Evolutionary conservation across 2,329 filamentous ascomycete genomes (phyloP).

Genomic region (Venturiaceae sp.): DNA sequence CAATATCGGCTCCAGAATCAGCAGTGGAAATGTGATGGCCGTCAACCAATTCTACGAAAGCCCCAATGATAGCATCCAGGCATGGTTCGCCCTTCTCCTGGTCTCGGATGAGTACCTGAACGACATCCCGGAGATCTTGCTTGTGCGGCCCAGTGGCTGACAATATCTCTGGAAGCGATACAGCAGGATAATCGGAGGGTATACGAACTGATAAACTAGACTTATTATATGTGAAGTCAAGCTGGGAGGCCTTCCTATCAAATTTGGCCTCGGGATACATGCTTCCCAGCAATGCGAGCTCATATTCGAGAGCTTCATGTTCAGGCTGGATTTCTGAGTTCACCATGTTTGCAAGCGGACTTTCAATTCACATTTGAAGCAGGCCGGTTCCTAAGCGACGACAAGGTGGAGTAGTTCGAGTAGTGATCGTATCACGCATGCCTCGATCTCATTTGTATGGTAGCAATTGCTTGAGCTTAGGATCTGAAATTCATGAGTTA

Average conservation of each 20-base stretch:
- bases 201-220: conserved; percentile 26
- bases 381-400: too few relatives aligned
- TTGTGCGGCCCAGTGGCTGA: conserved; percentile 24
- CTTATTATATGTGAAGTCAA: conserved; percentile 23
- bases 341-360: background rate
- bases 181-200: conserved; percentile 27
- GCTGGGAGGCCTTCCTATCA: conserved; percentile 22
- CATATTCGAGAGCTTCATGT: conserved; percentile 10
- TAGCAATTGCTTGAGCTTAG: too few relatives aligned
- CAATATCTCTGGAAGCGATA: conserved; percentile 26
- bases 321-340: background rate
- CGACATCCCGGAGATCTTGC: conserved; percentile 24
- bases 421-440: too few relatives aligned
- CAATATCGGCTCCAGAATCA: too few relatives aligned
- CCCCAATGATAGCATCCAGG: conserved; percentile 30
- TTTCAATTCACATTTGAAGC: too few relatives aligned
- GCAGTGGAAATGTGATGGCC: conserved; percentile 4
- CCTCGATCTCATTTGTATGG: too few relatives aligned
- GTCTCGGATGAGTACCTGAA: conserved; percentile 18
- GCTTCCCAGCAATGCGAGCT: conserved; percentile 31
- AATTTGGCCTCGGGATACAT: conserved; percentile 33
- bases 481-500: background rate
- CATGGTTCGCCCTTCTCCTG: conserved; percentile 27
- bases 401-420: too few relatives aligned
- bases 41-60: conserved; percentile 24